Conservation (phyloP, 2,329 filamentous ascomycete species). For the Fusarium sp. region DNA sequence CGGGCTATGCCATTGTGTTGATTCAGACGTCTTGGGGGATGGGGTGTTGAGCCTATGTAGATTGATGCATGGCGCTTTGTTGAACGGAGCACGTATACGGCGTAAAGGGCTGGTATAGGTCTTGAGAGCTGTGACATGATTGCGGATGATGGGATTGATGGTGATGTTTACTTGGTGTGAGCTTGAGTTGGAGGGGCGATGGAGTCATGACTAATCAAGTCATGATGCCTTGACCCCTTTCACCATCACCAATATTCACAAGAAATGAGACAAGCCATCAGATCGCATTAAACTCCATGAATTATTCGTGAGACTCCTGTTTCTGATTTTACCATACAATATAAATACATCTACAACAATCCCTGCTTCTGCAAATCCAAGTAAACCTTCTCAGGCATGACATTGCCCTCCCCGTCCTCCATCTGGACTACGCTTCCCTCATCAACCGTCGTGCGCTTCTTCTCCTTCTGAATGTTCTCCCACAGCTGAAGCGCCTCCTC, state of each 20-base stretch:
- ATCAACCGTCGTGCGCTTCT: slow-evolving; percentile 79
- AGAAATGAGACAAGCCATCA: neutral
- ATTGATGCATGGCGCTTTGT: slow-evolving; percentile 76
- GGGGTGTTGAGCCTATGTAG: slow-evolving; percentile 93
- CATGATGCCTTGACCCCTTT: slow-evolving; percentile 20
- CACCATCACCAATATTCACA: neutral
- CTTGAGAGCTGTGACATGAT: slow-evolving; percentile 59
- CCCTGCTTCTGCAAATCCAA: slow-evolving; percentile 95
- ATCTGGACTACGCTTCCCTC: slow-evolving; percentile 94
- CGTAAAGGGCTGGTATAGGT: slow-evolving; percentile 88
- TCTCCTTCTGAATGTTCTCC: slow-evolving; percentile 92
- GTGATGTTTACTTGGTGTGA: slow-evolving; percentile 34
- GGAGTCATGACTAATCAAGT: slow-evolving; percentile 40
- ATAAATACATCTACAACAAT: slow-evolving; percentile 67
- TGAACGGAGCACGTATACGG: slow-evolving; percentile 91
- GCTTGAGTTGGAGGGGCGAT: slow-evolving; percentile 41
- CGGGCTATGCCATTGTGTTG: slow-evolving; percentile 90
- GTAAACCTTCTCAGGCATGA: slow-evolving; percentile 99
- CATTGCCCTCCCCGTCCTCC: slow-evolving; percentile 97
- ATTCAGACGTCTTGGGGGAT: slow-evolving; percentile 83
- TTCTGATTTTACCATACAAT: slow-evolving; percentile 3
- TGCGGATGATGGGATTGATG: slow-evolving; percentile 2
- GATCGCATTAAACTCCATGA: neutral
- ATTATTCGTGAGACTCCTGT: neutral
- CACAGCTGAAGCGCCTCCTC: slow-evolving; percentile 89